A percentile compares a stretch with the other conserved stretches of the same genome.
These are phyloP conservation scores for Pilaira anomala DNA, from an alignment of 192 early-diverging fungal species.

Conservation along the genomic window DNA sequence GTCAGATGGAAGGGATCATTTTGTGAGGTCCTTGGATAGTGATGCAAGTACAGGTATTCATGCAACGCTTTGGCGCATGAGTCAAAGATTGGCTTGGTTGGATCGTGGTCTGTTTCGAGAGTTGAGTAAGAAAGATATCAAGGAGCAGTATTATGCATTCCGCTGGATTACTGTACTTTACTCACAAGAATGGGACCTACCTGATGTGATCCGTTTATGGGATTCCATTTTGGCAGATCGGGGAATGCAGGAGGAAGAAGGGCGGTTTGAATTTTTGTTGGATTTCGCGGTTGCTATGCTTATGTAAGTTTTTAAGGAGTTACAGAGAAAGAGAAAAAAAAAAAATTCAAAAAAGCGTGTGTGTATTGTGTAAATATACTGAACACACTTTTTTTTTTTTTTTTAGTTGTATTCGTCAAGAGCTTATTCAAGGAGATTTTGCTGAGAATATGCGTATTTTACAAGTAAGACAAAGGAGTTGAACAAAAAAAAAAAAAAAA, in stretches of 20 bases:
- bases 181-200: constrained; percentile 73
- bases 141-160: constrained; percentile 74
- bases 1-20: constrained; percentile 75
- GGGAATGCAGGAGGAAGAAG: constrained; percentile 40
- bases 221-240: constrained; percentile 75
- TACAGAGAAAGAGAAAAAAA: constrained; percentile 11
- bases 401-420: constrained; percentile 46
- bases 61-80: constrained; percentile 60
- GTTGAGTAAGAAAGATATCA: constrained; percentile 57
- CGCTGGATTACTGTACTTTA: constrained; percentile 77
- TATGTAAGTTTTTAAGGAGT: constrained; percentile 43
- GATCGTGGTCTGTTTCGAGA: constrained; percentile 61
- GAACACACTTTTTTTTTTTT: constrained; percentile 17
- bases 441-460: constrained; percentile 58
- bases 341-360: background rate
- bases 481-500: background rate
- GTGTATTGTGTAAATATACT: constrained; percentile 4
- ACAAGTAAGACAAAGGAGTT: constrained; percentile 50
- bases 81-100: constrained; percentile 46
- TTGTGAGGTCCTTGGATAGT: constrained; percentile 69
- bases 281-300: constrained; percentile 76
- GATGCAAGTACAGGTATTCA: constrained; percentile 55
- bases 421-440: constrained; percentile 58
- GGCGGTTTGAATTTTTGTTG: constrained; percentile 63
- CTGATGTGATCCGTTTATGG: constrained; percentile 78